These are phyloP conservation scores for Puccinia triticina DNA, from an alignment of 1,284 basidiomycete species.

Conservation along the genomic window DNA sequence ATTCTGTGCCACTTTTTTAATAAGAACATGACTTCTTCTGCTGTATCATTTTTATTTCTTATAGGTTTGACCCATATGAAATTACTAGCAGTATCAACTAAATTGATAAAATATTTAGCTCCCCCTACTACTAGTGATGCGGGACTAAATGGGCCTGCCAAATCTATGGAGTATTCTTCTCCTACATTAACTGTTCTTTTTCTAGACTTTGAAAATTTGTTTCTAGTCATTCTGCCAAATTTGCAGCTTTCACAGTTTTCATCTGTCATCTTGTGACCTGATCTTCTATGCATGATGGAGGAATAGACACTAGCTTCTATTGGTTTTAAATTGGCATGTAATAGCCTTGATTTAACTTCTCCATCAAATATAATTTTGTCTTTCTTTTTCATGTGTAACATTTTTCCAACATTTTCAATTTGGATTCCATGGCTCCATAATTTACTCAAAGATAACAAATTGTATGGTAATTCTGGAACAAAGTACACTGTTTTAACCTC, in stretches of 20 bases:
- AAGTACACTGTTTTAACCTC: slow-evolving; percentile 2
- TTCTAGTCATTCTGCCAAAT: slow-evolving; percentile 3
- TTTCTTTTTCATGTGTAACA: slow-evolving; percentile 19
- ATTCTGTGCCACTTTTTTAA: background rate
- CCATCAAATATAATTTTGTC: slow-evolving; percentile 13
- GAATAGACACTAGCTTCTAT: background rate
- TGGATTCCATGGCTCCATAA: slow-evolving; percentile 14
- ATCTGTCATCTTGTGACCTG: background rate
- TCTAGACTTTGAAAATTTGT: background rate
- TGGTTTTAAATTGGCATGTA: slow-evolving; percentile 8
- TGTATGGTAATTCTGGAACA: slow-evolving; percentile 22
- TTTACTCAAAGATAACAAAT: slow-evolving; percentile 8
- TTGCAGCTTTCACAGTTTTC: background rate
- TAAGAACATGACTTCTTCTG: slow-evolving; percentile 3
- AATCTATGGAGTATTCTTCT: slow-evolving; percentile 4
- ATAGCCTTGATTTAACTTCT: slow-evolving; percentile 4
- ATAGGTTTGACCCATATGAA: background rate
- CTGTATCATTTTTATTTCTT: slow-evolving; percentile 19
- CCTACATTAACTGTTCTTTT: background rate
- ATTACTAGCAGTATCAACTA: slow-evolving; percentile 16
- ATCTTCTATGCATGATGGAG: background rate
- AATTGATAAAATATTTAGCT: background rate
- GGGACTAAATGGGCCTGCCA: background rate
- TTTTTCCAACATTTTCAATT: slow-evolving; percentile 8
- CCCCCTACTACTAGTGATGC: slow-evolving; percentile 2